Conservation (phyloP, 768 basidiomycete species). For the Mycena epipterygia region DNA sequence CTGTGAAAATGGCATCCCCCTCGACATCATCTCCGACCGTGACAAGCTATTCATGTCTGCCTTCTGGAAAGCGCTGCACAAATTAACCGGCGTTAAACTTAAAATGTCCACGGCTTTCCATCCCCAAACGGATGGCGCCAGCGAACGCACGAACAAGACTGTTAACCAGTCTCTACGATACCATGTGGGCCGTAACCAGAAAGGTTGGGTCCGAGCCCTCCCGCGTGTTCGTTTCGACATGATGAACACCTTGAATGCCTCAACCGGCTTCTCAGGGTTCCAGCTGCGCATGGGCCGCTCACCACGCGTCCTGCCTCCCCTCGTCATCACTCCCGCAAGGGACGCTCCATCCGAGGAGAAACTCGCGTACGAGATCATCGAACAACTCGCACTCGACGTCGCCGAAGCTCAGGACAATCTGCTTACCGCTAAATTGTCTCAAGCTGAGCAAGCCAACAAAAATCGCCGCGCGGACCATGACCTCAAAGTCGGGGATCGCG, state of each 20-base stretch:
- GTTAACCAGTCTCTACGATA: slow-evolving; percentile 38
- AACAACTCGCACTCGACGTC: slow-evolving; percentile 28
- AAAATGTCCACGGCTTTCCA: slow-evolving; percentile 16
- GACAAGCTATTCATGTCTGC: slow-evolving; percentile 25
- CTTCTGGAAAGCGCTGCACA: slow-evolving; percentile 6
- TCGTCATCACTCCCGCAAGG: not conserved
- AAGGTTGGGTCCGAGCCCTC: slow-evolving; percentile 40
- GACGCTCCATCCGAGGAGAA: not conserved
- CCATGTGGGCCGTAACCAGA: slow-evolving; percentile 38
- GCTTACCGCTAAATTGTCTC: slow-evolving; percentile 40
- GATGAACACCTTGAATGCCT: slow-evolving; percentile 40
- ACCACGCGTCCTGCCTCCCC: slow-evolving; percentile 36
- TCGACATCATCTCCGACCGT: slow-evolving; percentile 10
- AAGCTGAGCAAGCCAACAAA: no score
- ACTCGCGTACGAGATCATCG: not conserved
- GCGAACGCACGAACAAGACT: slow-evolving; percentile 25
- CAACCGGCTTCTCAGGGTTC: slow-evolving; percentile 41
- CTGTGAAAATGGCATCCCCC: slow-evolving; percentile 8
- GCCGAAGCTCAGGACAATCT: slow-evolving; percentile 44
- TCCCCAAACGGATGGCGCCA: not conserved
- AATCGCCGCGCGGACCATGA: slow-evolving; percentile 38
- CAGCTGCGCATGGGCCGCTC: slow-evolving; percentile 38
- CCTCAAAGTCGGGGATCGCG: slow-evolving; percentile 44
- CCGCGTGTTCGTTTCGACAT: slow-evolving; percentile 39
- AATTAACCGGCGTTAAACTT: slow-evolving; percentile 14